Percentiles rank a stretch among this genome's conserved stretches.
phyloP scores from a whole-genome alignment of 73 alveolate species.

The Uronychia binucleata region DNA sequence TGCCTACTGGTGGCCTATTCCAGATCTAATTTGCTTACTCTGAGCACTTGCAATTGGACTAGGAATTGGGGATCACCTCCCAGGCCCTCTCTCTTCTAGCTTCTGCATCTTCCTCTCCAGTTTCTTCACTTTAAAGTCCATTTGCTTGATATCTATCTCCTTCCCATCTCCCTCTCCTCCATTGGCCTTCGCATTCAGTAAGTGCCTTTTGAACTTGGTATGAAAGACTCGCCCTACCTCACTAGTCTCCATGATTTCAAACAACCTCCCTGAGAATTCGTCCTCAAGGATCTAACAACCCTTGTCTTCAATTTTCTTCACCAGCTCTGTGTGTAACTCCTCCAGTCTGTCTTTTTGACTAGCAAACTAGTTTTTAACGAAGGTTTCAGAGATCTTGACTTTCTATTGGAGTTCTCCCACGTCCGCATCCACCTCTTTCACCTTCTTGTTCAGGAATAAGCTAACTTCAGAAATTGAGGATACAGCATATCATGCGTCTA shows the following conservation, averaged over 20 bases:
- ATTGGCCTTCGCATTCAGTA: background rate
- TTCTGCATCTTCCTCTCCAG: background rate
- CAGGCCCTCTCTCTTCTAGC: background rate
- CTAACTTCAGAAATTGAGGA: background rate
- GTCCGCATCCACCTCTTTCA: background rate
- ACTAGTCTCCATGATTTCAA: background rate
- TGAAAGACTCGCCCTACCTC: background rate
- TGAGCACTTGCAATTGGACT: too few relatives aligned
- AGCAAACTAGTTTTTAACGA: background rate
- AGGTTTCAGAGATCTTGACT: background rate
- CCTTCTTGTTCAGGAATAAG: background rate
- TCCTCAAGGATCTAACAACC: background rate
- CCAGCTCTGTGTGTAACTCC: background rate
- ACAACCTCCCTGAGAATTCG: background rate
- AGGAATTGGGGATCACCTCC: background rate
- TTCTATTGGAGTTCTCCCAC: background rate
- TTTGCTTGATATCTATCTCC: background rate
- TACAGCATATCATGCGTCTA: background rate
- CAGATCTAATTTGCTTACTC: too few relatives aligned
- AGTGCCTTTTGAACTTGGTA: background rate
- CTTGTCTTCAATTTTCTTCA: background rate
- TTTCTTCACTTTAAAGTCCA: background rate
- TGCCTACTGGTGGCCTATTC: too few relatives aligned
- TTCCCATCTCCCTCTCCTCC: background rate
- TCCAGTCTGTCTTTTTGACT: background rate